phyloP scores from a whole-genome alignment of 768 basidiomycete genomes.

The Crucibulum laeve region DNA sequence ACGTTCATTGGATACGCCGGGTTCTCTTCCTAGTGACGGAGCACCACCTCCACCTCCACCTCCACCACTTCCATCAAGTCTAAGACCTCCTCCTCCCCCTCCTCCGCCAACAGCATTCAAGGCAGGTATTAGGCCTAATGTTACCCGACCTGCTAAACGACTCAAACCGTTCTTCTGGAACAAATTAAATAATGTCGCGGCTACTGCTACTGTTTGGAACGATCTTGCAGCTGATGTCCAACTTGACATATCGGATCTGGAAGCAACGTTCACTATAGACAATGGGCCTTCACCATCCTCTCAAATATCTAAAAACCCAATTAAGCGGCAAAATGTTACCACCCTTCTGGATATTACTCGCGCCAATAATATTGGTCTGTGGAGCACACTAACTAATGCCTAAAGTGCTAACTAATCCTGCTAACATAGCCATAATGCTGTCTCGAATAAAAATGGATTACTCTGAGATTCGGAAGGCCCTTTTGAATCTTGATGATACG shows the following conservation, averaged over 20 bases:
- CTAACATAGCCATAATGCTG: conserved; percentile 71
- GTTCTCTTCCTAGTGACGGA: neutral
- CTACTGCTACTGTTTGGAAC: conserved; percentile 63
- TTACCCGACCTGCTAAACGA: conserved; percentile 45
- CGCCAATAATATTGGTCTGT: conserved; percentile 79
- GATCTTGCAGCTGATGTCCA: conserved; percentile 38
- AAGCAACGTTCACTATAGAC: conserved; percentile 66
- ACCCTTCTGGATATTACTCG: conserved; percentile 77
- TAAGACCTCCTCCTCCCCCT: conserved; percentile 27
- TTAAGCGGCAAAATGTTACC: conserved; percentile 57
- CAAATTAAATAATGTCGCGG: conserved; percentile 49
- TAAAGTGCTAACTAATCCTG: conserved; percentile 6
- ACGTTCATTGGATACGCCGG: neutral
- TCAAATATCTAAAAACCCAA: conserved; percentile 29
- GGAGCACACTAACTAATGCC: neutral
- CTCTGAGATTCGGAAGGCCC: conserved; percentile 61
- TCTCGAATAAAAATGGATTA: conserved; percentile 65
- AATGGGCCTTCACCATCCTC: conserved; percentile 36
- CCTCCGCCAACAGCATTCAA: conserved; percentile 35
- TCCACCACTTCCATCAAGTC: conserved; percentile 17
- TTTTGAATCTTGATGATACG: conserved; percentile 70
- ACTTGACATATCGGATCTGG: conserved; percentile 68
- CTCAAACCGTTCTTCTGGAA: conserved; percentile 92
- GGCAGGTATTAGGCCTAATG: conserved; percentile 24
- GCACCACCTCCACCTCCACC: conserved; percentile 33